Conservation (phyloP, 2,329 filamentous ascomycete species). For the Apiospora arundinis region DNA sequence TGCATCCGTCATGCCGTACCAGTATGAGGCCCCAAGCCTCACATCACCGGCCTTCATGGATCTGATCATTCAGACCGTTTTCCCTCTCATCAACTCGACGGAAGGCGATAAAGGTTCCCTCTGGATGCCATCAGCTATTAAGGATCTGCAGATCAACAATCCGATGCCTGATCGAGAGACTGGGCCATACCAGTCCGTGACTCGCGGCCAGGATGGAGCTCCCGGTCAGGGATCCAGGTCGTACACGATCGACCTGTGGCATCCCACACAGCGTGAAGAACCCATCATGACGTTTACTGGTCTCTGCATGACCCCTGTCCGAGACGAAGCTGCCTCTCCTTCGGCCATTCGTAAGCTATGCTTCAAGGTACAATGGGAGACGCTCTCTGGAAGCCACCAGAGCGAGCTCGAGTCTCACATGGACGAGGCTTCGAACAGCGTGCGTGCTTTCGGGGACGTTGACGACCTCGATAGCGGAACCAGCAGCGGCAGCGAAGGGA, state of each 20-base stretch:
- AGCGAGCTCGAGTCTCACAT: background rate
- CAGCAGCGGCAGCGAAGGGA: no score
- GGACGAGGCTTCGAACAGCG: background rate
- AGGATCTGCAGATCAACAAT: background rate
- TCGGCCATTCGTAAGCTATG: constrained; percentile 19
- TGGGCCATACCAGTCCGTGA: no score
- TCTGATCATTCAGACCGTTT: background rate
- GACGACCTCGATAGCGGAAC: no score
- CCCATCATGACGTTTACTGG: background rate
- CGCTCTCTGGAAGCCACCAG: background rate
- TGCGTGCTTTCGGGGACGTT: no score
- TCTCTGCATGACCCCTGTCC: background rate
- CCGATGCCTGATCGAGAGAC: no score
- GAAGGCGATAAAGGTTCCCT: background rate
- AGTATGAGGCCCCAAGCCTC: background rate
- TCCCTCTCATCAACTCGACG: background rate
- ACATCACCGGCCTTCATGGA: background rate
- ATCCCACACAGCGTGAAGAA: background rate
- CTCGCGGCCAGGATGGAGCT: no score
- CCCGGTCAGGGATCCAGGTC: no score
- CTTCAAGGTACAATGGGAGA: constrained; percentile 34
- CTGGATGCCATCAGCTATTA: background rate
- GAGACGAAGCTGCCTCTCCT: background rate
- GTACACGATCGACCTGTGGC: background rate
- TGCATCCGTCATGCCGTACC: background rate